Percentiles rank a stretch among this genome's conserved stretches.
phyloP scores from a whole-genome alignment of 441 rosid genomes.

The Biscutella auriculata region DNA sequence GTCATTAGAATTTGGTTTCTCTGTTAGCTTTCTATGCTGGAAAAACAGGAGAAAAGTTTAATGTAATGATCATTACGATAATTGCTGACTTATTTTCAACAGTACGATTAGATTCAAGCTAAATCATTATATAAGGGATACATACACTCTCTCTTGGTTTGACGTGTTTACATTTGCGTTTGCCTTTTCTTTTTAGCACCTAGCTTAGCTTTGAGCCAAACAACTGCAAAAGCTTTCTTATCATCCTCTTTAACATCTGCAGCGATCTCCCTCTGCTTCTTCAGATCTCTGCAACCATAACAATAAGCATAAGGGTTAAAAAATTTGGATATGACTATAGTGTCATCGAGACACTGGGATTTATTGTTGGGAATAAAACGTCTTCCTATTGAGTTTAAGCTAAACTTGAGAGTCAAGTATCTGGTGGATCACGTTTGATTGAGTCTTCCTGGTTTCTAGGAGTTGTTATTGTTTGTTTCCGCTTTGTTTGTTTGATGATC shows the following conservation, averaged over 20 bases:
- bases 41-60: too few species aligned
- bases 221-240: constrained; percentile 84
- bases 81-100: not conserved
- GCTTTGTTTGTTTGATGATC: too few species aligned
- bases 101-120: not conserved
- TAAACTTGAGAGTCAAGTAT: too few species aligned
- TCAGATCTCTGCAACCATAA: constrained; percentile 54
- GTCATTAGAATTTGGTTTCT: too few species aligned
- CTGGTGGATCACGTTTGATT: too few species aligned
- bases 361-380: too few species aligned
- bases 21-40: too few species aligned
- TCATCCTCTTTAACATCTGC: constrained; percentile 76
- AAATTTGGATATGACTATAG: too few species aligned
- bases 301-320: not conserved
- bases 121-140: not conserved
- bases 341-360: too few species aligned
- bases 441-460: too few species aligned
- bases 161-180: constrained; percentile 39
- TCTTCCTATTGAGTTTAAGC: too few species aligned
- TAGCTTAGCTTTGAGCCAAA: constrained; percentile 80
- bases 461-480: too few species aligned
- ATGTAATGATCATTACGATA: not conserved
- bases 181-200: constrained; percentile 80
- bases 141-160: not conserved
- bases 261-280: constrained; percentile 80